Evolutionary conservation across 768 basidiomycete species (phyloP).

Genomic region (Hydnomerulius pinastri): DNA sequence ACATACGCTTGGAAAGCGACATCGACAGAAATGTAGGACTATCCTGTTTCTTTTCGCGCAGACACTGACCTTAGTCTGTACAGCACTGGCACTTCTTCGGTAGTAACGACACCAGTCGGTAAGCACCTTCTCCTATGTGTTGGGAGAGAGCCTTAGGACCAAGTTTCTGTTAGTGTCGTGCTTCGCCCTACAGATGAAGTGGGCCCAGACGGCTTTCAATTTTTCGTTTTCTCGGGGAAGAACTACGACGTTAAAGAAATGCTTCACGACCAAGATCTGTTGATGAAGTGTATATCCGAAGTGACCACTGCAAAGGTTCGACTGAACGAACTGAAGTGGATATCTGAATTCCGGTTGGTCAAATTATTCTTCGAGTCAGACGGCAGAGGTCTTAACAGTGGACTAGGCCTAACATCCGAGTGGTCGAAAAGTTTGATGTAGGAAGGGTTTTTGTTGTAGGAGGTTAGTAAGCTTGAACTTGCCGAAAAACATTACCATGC

Average conservation of each 20-base stretch:
- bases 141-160: too few species aligned
- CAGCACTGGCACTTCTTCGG: slow-evolving; percentile 55
- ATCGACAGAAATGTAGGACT: too few species aligned
- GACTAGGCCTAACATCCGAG: slow-evolving; percentile 48
- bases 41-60: too few species aligned
- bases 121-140: too few species aligned
- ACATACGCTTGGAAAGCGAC: slow-evolving; percentile 39
- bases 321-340: slow-evolving; percentile 29
- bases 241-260: slow-evolving; percentile 16
- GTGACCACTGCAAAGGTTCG: slow-evolving; percentile 31
- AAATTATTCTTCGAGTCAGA: slow-evolving; percentile 7
- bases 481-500: too few species aligned
- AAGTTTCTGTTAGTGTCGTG: too few species aligned
- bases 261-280: slow-evolving; percentile 20
- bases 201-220: slow-evolving; percentile 22
- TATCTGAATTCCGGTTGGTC: slow-evolving; percentile 31
- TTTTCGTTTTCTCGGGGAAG: slow-evolving; percentile 4
- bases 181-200: slow-evolving; percentile 19
- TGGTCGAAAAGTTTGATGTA: slow-evolving; percentile 42
- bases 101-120: too few species aligned
- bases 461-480: too few species aligned
- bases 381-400: not conserved
- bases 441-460: slow-evolving; percentile 52
- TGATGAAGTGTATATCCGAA: slow-evolving; percentile 32
- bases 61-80: not conserved